phyloP scores from a whole-genome alignment of 2,329 filamentous ascomycete genomes.

The Ophiostoma sp. region DNA sequence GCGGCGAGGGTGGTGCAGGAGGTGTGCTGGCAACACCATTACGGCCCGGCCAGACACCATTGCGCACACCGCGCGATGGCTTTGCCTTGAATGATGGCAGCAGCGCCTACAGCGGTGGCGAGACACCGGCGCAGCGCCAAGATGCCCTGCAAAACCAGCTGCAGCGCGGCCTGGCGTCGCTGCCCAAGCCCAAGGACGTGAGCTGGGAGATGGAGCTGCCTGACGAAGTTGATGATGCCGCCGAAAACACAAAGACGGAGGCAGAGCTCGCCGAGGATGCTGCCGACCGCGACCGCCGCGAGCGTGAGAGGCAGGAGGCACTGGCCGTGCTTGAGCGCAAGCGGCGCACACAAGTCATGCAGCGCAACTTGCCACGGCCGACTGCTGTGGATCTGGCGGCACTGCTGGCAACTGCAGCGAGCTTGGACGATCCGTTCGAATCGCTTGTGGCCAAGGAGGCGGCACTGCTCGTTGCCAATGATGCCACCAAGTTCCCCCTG shows the following conservation, averaged over 20 bases:
- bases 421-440: slow-evolving; percentile 59
- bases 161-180: slow-evolving; percentile 65
- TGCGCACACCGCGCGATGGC: slow-evolving; percentile 73
- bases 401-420: slow-evolving; percentile 59
- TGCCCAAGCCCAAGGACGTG: slow-evolving; percentile 87
- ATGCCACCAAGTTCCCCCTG: slow-evolving; percentile 68
- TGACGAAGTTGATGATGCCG: slow-evolving; percentile 70
- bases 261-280: slow-evolving; percentile 55
- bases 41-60: slow-evolving; percentile 62
- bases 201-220: slow-evolving; percentile 94
- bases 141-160: slow-evolving; percentile 64
- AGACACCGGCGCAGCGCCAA: slow-evolving; percentile 44
- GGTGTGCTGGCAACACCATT: slow-evolving; percentile 26
- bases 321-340: slow-evolving; percentile 66
- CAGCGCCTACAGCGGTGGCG: slow-evolving; percentile 41
- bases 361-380: slow-evolving; percentile 75
- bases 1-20: slow-evolving; percentile 40
- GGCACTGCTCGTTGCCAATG: slow-evolving; percentile 73
- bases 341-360: slow-evolving; percentile 85
- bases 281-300: slow-evolving; percentile 73
- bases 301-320: slow-evolving; percentile 67
- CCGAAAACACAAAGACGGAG: slow-evolving; percentile 42
- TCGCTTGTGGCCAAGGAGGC: slow-evolving; percentile 70
- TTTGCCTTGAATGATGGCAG: slow-evolving; percentile 71
- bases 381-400: slow-evolving; percentile 63